phyloP scores from a whole-genome alignment of 495 filamentous ascomycete species.

The Aspergillus steynii region DNA sequence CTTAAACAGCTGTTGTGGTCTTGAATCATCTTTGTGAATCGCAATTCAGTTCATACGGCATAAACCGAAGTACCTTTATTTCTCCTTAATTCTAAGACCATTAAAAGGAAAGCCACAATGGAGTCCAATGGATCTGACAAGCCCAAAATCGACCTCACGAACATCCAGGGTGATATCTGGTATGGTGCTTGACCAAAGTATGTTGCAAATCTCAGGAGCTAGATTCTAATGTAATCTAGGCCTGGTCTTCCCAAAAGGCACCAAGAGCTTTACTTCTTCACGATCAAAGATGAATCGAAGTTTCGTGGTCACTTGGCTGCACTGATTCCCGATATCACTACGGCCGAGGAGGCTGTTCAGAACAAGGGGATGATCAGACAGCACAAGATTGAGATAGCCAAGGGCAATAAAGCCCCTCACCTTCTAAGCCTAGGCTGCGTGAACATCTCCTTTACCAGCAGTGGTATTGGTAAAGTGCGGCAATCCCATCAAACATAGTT shows the following conservation, averaged over 20 bases:
- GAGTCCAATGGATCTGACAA: too few species aligned
- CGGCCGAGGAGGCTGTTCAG: slow-evolving; percentile 6
- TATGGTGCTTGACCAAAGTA: background rate
- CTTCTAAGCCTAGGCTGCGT: slow-evolving; percentile 10
- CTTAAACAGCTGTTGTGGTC: too few species aligned
- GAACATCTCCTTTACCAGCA: slow-evolving; percentile 34
- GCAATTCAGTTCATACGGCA: too few species aligned
- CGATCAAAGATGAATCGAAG: slow-evolving; percentile 22
- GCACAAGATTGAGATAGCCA: background rate
- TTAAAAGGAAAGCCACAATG: too few species aligned
- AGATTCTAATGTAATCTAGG: slow-evolving; percentile 9
- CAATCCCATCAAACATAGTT: background rate
- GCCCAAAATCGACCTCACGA: slow-evolving; percentile 8
- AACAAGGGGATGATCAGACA: slow-evolving; percentile 10
- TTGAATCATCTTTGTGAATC: too few species aligned
- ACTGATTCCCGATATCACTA: slow-evolving; percentile 24
- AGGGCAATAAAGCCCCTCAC: background rate
- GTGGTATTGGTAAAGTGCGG: slow-evolving; percentile 28
- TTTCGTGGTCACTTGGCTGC: slow-evolving; percentile 28
- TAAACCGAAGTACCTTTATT: too few species aligned
- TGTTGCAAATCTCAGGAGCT: too few species aligned
- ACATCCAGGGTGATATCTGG: slow-evolving; percentile 23
- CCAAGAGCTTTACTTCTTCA: slow-evolving; percentile 34
- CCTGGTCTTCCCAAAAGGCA: slow-evolving; percentile 35
- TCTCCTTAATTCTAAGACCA: too few species aligned